Percentiles rank a stretch among this genome's conserved stretches.
Evolutionary conservation across 306 rosid species (phyloP).

Genomic region (Biancaea sappan): DNA sequence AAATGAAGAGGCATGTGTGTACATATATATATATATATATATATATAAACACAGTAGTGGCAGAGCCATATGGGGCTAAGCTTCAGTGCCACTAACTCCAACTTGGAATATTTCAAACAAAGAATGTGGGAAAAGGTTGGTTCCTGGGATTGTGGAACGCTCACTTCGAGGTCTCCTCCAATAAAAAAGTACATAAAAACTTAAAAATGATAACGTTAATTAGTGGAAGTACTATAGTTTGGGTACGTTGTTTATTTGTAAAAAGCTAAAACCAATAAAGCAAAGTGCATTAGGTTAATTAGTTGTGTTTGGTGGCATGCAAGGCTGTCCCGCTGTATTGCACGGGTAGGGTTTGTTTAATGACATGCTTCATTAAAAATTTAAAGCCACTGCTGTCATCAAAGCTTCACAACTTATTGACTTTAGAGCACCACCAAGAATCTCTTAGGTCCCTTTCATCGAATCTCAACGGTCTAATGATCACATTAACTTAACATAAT

Average conservation of each 20-base stretch:
- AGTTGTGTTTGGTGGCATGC: background rate
- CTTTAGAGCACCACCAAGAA: background rate
- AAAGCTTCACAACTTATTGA: background rate
- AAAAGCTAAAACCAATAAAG: background rate
- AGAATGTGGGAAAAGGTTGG: conserved; percentile 34
- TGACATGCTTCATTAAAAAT: too few relatives aligned
- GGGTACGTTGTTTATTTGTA: background rate
- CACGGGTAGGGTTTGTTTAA: background rate
- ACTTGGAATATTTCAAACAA: conserved; percentile 6
- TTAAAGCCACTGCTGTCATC: background rate
- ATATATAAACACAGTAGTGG: background rate
- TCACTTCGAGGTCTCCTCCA: background rate
- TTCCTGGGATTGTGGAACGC: conserved; percentile 37
- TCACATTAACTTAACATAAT: background rate
- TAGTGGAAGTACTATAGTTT: background rate
- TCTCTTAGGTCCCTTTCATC: conserved; percentile 26
- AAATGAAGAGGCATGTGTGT: background rate
- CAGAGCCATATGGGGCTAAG: background rate
- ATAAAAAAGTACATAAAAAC: conserved; percentile 11
- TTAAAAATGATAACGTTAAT: background rate
- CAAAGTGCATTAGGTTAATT: background rate
- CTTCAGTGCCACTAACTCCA: background rate
- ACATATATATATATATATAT: too few relatives aligned
- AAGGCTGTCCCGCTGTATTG: background rate
- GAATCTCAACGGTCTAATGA: conserved; percentile 28